Evolutionary conservation across 306 rosid species (phyloP), one percentile per base, ranked within the genome.

Genomic region (Prunus mira): DNA sequence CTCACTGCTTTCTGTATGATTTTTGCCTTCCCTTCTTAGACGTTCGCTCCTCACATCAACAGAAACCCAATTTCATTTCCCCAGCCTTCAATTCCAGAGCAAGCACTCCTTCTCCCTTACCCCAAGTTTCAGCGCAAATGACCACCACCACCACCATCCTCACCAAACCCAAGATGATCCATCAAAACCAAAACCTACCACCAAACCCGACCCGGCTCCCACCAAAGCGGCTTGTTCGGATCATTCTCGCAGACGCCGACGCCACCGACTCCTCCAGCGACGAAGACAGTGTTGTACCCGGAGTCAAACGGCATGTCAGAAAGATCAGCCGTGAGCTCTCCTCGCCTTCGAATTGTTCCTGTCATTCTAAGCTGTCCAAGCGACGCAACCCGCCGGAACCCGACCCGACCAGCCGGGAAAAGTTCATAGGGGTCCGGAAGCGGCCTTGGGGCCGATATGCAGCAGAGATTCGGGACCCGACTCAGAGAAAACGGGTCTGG

Each of bases 391-490:
- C 63, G 0, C 52, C 14, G 49, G 27, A 51, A 70, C 49, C 67
- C 1, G 73, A n/a, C 13, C 1, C 79, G 3, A 2, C 27, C 24
- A 69, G 82, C 79, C 80, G 62, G 50, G 74, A 47, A 2, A 83
- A 73, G 71, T 88, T 83, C 76, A 47, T 87, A 0, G 97, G 97
- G 0, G 93, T 92, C 30, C 92, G 97, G 3, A 89, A 83, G 83
- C 65, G 97, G 22, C 96, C 97, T 0, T 87, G 96, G 96, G 97
- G 97, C 0, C 82, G 92, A 2, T 92, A 93, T 92, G 92, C 91
- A 0, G 96, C 97, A 0, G 96, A 92, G 87, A 89, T 92, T 78
- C 91, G 96, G 0, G 96, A 90, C 88, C 97, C 97, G 67, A 71
- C 1, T 41, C 86, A 65, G 0, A 17, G 87, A 1, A 93, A 89